Percentiles rank a stretch among this genome's conserved stretches.
Conservation (phyloP, 257 asterid genomes). For the Solanum habrochaites region DNA sequence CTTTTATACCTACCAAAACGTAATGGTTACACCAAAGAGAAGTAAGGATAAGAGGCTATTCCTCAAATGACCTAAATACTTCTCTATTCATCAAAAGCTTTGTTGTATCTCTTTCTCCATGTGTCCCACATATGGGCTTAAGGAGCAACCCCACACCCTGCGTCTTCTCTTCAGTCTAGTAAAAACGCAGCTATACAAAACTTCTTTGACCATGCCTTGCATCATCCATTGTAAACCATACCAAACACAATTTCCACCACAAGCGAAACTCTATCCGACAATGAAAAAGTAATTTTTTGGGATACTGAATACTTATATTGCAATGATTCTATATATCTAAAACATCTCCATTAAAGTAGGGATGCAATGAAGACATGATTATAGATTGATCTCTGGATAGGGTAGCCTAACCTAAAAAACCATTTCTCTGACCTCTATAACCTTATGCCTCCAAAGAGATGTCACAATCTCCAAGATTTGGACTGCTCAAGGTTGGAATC, state of each 20-base stretch:
- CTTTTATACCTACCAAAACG: background rate
- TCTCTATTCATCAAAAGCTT: background rate
- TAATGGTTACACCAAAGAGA: background rate
- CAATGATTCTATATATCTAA: background rate
- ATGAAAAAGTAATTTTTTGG: background rate
- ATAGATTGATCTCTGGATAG: background rate
- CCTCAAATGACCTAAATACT: background rate
- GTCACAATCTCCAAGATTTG: background rate
- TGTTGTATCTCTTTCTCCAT: background rate
- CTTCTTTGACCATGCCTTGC: background rate
- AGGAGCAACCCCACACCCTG: background rate
- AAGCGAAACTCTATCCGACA: background rate
- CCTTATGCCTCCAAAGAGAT: background rate
- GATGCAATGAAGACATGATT: background rate
- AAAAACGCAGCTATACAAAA: background rate
- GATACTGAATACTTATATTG: background rate
- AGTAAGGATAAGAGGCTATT: background rate
- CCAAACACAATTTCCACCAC: background rate
- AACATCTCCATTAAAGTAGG: background rate
- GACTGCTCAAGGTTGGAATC: background rate
- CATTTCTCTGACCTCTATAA: background rate
- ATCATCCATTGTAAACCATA: background rate
- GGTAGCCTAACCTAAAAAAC: background rate
- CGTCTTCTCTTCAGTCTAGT: background rate
- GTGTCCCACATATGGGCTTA: background rate